Evolutionary conservation across 1,284 basidiomycete species (phyloP).

Genomic region (Caloboletus firmus): DNA sequence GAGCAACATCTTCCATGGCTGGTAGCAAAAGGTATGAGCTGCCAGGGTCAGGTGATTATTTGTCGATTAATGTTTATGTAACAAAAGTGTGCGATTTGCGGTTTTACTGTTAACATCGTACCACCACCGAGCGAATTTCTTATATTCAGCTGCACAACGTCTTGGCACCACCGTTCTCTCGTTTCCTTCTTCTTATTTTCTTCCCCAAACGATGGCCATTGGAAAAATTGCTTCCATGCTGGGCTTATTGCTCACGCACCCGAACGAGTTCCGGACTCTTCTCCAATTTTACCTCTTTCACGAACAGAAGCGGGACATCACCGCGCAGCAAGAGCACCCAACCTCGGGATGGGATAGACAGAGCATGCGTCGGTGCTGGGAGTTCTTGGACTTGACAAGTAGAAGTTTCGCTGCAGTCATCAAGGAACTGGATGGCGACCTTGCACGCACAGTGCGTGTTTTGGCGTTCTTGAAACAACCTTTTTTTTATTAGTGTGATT

Average conservation of each 20-base stretch:
- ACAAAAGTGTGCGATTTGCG: too few species aligned
- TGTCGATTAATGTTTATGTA: not conserved
- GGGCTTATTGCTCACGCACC: slow-evolving; percentile 68
- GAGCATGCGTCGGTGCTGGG: slow-evolving; percentile 90
- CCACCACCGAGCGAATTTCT: not conserved
- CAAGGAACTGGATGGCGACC: slow-evolving; percentile 94
- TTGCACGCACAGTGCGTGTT: slow-evolving; percentile 82
- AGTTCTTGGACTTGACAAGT: slow-evolving; percentile 86
- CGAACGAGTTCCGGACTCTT: slow-evolving; percentile 75
- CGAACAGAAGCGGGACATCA: slow-evolving; percentile 79
- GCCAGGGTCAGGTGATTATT: slow-evolving; percentile 16
- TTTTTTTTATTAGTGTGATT: not conserved
- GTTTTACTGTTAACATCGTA: not conserved
- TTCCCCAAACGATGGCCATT: slow-evolving; percentile 15
- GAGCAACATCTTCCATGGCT: slow-evolving; percentile 46
- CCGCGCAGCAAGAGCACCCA: slow-evolving; percentile 63
- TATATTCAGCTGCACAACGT: not conserved
- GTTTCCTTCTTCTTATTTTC: not conserved
- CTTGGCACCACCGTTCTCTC: not conserved
- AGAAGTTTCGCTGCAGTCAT: slow-evolving; percentile 93
- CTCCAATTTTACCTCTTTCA: slow-evolving; percentile 80
- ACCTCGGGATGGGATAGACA: slow-evolving; percentile 82
- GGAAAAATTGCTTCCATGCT: slow-evolving; percentile 44
- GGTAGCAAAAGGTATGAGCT: too few species aligned
- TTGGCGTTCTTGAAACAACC: too few species aligned